A percentile compares a stretch with the other conserved stretches of the same genome.
These are phyloP conservation scores for Orobanche coerulescens DNA, from an alignment of 257 asterid genomes.

Conservation along the genomic window DNA sequence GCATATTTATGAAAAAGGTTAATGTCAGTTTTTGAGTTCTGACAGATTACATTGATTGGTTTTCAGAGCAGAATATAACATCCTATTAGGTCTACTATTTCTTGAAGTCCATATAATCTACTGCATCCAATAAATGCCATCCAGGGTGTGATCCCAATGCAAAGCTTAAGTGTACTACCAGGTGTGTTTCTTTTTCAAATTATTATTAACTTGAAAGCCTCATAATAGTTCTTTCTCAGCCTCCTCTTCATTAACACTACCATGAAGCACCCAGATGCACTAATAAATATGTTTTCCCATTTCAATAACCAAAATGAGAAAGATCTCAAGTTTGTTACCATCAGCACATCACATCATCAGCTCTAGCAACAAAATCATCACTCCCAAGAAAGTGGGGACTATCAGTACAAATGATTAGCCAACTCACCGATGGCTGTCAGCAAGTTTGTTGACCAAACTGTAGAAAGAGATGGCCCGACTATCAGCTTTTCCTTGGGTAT, in stretches of 20 bases:
- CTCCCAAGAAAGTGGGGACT: not conserved
- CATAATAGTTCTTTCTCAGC: not conserved
- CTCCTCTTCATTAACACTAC: not conserved
- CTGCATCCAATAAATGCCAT: too few species aligned
- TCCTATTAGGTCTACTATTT: too few species aligned
- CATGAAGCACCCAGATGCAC: not conserved
- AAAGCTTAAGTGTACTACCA: too few species aligned
- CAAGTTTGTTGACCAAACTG: conserved; percentile 67
- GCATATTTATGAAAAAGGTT: too few species aligned
- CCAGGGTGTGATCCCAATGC: too few species aligned
- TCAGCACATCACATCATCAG: not conserved
- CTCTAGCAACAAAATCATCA: conserved; percentile 3
- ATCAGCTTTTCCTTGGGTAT: conserved; percentile 27
- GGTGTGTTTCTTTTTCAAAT: too few species aligned
- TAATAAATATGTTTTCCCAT: not conserved
- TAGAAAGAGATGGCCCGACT: conserved; percentile 74
- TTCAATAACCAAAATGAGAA: not conserved
- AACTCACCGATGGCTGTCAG: conserved; percentile 74
- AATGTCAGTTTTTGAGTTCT: too few species aligned
- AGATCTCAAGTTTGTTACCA: not conserved
- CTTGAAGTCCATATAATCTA: too few species aligned
- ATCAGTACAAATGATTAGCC: conserved; percentile 10
- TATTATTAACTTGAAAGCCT: too few species aligned
- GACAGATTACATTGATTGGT: too few species aligned
- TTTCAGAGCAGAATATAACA: too few species aligned